phyloP scores from a whole-genome alignment of 2,329 filamentous ascomycete genomes.

The Neopestalotiopsis sp. region DNA sequence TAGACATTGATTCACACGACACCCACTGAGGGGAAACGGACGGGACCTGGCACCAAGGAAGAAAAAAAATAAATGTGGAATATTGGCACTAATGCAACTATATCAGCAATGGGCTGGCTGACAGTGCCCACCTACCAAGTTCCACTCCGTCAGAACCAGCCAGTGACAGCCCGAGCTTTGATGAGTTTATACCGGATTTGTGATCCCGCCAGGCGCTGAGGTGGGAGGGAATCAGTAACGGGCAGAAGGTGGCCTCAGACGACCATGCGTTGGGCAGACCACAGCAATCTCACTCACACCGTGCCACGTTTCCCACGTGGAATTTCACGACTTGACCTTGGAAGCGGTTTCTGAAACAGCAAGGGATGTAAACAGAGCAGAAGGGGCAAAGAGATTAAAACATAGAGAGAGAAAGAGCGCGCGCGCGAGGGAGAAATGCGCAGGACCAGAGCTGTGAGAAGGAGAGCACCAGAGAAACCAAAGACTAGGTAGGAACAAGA shows the following conservation, averaged over 20 bases:
- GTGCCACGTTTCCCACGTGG: constrained; percentile 11
- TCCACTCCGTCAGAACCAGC: constrained; percentile 12
- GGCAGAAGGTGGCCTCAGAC: neutral
- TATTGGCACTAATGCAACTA: constrained; percentile 20
- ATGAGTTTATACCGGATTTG: constrained; percentile 7
- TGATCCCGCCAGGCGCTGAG: neutral
- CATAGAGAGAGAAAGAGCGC: neutral
- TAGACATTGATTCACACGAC: neutral
- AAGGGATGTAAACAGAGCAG: neutral
- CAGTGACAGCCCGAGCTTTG: constrained; percentile 9
- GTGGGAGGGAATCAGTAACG: neutral
- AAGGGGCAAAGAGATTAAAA: neutral
- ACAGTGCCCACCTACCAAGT: constrained; percentile 4
- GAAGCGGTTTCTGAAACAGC: neutral
- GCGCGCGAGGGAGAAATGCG: neutral
- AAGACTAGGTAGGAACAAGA: neutral
- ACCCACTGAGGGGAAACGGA: constrained; percentile 1
- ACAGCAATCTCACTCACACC: constrained; percentile 8
- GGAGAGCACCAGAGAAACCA: neutral
- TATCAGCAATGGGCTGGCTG: constrained; percentile 18
- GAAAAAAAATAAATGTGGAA: constrained; percentile 17
- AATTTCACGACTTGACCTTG: neutral
- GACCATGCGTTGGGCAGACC: constrained; percentile 3
- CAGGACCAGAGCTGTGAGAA: neutral
- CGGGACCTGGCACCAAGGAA: neutral